These are phyloP conservation scores for Rhizophlyctis rosea DNA, from an alignment of 192 early-diverging fungal genomes.

Conservation along the genomic window DNA sequence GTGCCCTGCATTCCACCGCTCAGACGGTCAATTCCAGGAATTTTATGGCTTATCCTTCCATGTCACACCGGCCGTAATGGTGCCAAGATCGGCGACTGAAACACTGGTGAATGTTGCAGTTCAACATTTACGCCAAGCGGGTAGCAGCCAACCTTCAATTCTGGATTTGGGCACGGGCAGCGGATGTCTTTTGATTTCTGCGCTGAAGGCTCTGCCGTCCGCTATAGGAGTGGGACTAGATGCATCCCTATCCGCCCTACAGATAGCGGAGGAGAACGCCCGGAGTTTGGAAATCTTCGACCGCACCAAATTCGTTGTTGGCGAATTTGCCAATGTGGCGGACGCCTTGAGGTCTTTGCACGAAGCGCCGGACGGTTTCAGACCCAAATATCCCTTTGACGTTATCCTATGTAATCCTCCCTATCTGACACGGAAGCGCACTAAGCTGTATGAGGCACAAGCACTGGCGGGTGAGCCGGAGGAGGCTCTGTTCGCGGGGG, in stretches of 20 bases:
- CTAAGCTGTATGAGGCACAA: conserved; percentile 37
- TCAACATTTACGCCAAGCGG: conserved; percentile 9
- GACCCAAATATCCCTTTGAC: conserved; percentile 51
- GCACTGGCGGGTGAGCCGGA: conserved; percentile 50
- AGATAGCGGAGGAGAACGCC: conserved; percentile 10
- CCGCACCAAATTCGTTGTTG: conserved; percentile 2
- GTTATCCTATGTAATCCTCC: conserved; percentile 73
- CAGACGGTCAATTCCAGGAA: conserved; percentile 31
- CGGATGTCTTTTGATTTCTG: conserved; percentile 65
- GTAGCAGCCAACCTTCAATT: conserved; percentile 23
- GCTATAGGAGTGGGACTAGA: conserved; percentile 64
- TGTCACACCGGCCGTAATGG: conserved; percentile 63
- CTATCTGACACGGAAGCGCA: conserved; percentile 49
- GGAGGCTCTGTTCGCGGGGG: conserved; percentile 62
- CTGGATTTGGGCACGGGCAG: conserved; percentile 75
- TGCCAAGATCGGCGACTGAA: conserved; percentile 69
- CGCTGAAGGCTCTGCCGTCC: conserved; percentile 33
- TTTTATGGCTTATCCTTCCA: conserved; percentile 57
- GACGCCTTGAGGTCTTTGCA: background rate
- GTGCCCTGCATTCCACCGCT: conserved; percentile 13
- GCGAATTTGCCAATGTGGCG: background rate
- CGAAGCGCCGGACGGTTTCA: conserved; percentile 34
- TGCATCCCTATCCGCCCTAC: conserved; percentile 4
- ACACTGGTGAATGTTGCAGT: conserved; percentile 56
- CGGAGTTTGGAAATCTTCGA: background rate